Conservation (phyloP, 352 stramenopile species). For the Bremia lactucae region DNA sequence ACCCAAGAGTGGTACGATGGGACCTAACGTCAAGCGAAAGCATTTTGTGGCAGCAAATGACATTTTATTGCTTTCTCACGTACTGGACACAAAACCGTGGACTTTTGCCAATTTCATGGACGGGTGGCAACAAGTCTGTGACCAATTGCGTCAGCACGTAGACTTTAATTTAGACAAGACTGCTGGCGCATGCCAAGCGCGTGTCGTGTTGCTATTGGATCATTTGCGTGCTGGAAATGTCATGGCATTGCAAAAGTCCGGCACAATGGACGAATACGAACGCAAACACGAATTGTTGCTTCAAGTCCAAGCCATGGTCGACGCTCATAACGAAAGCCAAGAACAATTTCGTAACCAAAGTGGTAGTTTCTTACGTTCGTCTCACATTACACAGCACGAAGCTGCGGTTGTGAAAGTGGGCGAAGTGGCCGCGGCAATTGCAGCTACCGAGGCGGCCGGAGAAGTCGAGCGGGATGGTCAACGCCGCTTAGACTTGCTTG, state of each 20-base stretch:
- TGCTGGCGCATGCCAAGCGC: conserved; percentile 24
- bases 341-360: conserved; percentile 7
- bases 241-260: conserved; percentile 21
- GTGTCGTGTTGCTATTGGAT: conserved; percentile 18
- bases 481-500: conserved; percentile 21
- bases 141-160: conserved; percentile 5
- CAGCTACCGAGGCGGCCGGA: conserved; percentile 10
- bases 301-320: conserved; percentile 13
- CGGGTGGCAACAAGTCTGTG: conserved; percentile 24
- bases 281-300: conserved; percentile 18
- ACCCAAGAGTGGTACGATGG: too few species aligned
- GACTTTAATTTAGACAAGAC: conserved; percentile 24
- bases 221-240: conserved; percentile 22
- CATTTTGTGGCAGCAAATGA: conserved; percentile 32
- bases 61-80: conserved; percentile 25
- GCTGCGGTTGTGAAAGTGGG: conserved; percentile 17
- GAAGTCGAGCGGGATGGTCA: conserved; percentile 9
- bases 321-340: conserved; percentile 11
- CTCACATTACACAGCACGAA: conserved; percentile 13
- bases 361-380: conserved; percentile 1
- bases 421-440: conserved; percentile 14
- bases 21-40: too few species aligned
- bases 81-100: conserved; percentile 21
- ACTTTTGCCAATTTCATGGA: conserved; percentile 19
- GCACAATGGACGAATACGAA: conserved; percentile 17